phyloP scores from a whole-genome alignment of 495 filamentous ascomycete species.

The Xylaria castorea region DNA sequence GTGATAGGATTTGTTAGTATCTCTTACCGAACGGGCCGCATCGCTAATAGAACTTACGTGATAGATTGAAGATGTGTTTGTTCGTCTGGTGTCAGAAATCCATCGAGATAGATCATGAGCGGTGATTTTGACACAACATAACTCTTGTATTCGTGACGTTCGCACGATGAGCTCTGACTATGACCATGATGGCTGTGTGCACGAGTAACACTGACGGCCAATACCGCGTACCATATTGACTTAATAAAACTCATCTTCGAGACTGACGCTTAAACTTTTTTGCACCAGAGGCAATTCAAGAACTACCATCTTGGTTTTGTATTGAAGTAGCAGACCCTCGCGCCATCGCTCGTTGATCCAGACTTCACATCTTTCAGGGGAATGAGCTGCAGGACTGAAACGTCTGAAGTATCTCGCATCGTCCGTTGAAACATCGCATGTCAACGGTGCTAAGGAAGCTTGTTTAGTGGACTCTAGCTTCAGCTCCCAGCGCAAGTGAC shows the following conservation, averaged over 20 bases:
- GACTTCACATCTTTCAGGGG: not conserved
- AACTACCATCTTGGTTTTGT: conserved; percentile 17
- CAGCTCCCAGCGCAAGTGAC: conserved; percentile 28
- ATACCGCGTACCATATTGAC: conserved; percentile 31
- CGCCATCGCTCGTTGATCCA: not conserved
- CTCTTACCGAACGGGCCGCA: no score
- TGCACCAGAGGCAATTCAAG: not conserved
- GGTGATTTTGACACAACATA: conserved; percentile 61
- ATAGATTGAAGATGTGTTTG: conserved; percentile 48
- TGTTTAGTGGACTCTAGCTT: conserved; percentile 33
- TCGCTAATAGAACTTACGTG: conserved; percentile 41
- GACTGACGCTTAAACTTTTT: not conserved
- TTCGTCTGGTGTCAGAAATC: conserved; percentile 54
- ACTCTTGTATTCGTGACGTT: conserved; percentile 54
- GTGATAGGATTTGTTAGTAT: not conserved
- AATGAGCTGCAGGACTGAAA: conserved; percentile 38
- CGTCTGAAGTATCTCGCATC: conserved; percentile 32
- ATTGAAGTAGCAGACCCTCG: not conserved
- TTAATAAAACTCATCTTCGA: conserved; percentile 33
- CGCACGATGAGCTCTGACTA: conserved; percentile 35
- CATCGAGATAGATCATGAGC: conserved; percentile 61
- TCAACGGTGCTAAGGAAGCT: conserved; percentile 22
- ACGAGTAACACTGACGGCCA: conserved; percentile 29
- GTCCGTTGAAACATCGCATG: conserved; percentile 8
- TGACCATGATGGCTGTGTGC: conserved; percentile 31